phyloP scores from a whole-genome alignment of 2,329 filamentous ascomycete species.

The Rutstroemia sp. region DNA sequence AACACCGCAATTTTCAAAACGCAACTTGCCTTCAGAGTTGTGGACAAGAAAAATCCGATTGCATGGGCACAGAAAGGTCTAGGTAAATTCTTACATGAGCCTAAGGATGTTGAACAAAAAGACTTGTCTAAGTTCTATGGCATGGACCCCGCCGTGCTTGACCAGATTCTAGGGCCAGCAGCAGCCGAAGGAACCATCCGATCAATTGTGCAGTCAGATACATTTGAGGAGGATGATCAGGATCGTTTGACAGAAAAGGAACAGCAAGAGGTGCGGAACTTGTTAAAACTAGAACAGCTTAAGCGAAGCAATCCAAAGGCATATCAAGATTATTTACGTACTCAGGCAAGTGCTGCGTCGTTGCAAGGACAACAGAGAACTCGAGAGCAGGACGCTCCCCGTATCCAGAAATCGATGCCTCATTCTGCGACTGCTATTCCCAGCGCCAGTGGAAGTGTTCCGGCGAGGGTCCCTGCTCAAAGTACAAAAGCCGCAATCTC shows the following conservation, averaged over 20 bases:
- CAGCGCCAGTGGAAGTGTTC: no score
- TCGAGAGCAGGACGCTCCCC: neutral
- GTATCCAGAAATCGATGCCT: no score
- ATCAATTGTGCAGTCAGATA: conserved; percentile 60
- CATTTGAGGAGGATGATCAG: conserved; percentile 62
- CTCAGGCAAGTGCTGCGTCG: neutral
- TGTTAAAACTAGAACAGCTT: conserved; percentile 31
- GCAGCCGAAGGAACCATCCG: conserved; percentile 34
- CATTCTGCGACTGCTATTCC: no score
- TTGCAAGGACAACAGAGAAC: neutral
- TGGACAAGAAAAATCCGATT: conserved; percentile 75
- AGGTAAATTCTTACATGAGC: conserved; percentile 50
- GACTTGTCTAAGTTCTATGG: conserved; percentile 47
- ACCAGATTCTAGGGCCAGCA: conserved; percentile 33
- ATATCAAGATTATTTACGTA: conserved; percentile 1
- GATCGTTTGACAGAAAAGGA: conserved; percentile 58
- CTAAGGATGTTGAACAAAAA: conserved; percentile 43
- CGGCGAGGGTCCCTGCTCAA: no score
- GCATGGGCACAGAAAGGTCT: conserved; percentile 52
- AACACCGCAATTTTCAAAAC: conserved; percentile 75
- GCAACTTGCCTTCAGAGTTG: conserved; percentile 69
- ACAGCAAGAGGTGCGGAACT: conserved; percentile 42
- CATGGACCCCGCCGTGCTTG: conserved; percentile 53
- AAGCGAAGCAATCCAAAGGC: conserved; percentile 22
- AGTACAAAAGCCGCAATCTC: no score